Conservation (phyloP, 805 yeast genomes). For the Candida bentonensis region DNA sequence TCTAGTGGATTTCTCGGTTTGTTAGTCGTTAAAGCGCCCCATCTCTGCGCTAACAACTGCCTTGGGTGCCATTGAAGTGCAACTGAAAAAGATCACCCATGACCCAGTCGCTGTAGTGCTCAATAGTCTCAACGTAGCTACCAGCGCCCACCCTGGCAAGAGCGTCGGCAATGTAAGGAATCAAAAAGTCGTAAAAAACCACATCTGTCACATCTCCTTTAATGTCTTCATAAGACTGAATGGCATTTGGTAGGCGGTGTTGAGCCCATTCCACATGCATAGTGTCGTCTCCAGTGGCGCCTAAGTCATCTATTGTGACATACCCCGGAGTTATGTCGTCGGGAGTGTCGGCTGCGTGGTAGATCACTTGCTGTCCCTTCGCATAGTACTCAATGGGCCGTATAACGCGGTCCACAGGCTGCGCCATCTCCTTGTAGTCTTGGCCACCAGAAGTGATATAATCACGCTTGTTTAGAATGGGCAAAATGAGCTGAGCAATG, state of each 20-base stretch:
- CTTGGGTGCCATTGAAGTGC: background rate
- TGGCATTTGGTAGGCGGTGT: constrained; percentile 66
- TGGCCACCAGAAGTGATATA: constrained; percentile 64
- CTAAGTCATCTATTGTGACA: constrained; percentile 72
- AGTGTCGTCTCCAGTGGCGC: constrained; percentile 75
- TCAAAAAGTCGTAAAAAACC: constrained; percentile 67
- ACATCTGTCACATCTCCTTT: constrained; percentile 24
- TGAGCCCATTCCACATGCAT: constrained; percentile 44
- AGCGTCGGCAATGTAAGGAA: constrained; percentile 35
- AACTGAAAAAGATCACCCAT: background rate
- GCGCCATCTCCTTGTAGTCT: constrained; percentile 41
- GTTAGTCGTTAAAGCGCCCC: too few relatives aligned
- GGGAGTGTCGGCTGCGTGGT: constrained; percentile 10
- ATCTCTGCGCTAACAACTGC: background rate
- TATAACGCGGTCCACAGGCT: constrained; percentile 83
- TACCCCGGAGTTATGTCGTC: constrained; percentile 46
- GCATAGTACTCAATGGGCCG: constrained; percentile 26
- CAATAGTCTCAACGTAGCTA: constrained; percentile 5
- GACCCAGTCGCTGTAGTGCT: constrained; percentile 9
- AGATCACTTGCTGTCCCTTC: constrained; percentile 1
- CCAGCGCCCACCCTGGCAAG: constrained; percentile 20
- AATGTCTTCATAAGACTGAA: constrained; percentile 32
- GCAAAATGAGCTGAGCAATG: constrained; percentile 41
- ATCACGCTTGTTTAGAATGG: constrained; percentile 73
- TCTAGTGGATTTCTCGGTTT: too few relatives aligned